phyloP scores from a whole-genome alignment of 352 stramenopile genomes.

The Globisporangium emineosum region DNA sequence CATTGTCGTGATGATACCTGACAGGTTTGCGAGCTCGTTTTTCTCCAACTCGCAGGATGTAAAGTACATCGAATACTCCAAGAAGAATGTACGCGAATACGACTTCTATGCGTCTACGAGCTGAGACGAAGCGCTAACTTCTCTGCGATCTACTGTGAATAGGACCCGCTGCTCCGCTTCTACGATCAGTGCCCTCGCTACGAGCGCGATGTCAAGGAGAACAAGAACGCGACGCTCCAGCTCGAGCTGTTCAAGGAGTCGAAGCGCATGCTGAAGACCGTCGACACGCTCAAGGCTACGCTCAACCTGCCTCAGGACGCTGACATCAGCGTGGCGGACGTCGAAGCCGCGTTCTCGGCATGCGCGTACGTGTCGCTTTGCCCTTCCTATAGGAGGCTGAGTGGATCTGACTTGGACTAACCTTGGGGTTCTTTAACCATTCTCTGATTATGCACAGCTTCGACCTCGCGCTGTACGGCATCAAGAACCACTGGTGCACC shows the following conservation, averaged over 20 bases:
- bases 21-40: slow-evolving; percentile 47
- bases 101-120: too few species aligned
- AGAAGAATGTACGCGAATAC: slow-evolving; percentile 21
- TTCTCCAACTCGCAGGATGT: slow-evolving; percentile 49
- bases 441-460: slow-evolving; percentile 27
- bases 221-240: slow-evolving; percentile 30
- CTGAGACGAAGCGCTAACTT: too few species aligned
- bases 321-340: slow-evolving; percentile 21
- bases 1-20: neutral
- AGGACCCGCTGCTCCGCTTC: slow-evolving; percentile 59
- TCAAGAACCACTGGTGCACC: slow-evolving; percentile 40
- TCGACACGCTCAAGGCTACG: slow-evolving; percentile 12
- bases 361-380: slow-evolving; percentile 41
- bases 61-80: slow-evolving; percentile 38
- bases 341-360: slow-evolving; percentile 34
- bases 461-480: slow-evolving; percentile 47
- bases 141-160: too few species aligned
- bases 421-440: neutral
- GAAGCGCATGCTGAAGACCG: slow-evolving; percentile 17
- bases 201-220: slow-evolving; percentile 39
- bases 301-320: slow-evolving; percentile 17
- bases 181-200: slow-evolving; percentile 61
- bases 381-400: too few species aligned
- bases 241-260: slow-evolving; percentile 29
- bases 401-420: too few species aligned